Evolutionary conservation across 78 protist genomes (phyloP), one percentile per base, ranked within the genome.

Genomic region (Mastigamoeba balamuthi): DNA sequence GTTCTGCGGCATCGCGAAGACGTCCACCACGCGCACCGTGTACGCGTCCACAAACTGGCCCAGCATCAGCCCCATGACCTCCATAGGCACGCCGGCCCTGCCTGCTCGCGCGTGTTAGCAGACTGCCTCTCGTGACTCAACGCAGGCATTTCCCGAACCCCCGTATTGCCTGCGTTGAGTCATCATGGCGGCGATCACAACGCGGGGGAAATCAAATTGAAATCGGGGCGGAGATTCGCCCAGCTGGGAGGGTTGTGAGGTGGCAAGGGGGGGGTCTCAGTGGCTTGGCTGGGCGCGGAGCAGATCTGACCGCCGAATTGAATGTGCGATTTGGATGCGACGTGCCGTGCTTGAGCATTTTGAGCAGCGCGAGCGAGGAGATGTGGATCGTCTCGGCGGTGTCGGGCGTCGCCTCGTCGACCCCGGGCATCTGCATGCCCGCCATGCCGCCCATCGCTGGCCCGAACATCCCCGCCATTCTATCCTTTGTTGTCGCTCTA

Each of bases 21-120:
- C 99, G 78, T 99, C 99, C 53, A 90, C 74, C 0, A 94, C 96
- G 30, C 91, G 89, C 44, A 98, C 96, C 2, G 99, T 98, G 94
- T 97, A 99, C 36, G 94, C 99, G 80, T 99, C 99, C 39, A 99
- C 96, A 65, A 96, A 95, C 73, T 95, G 96, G 23, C 99, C 99
- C 10, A 97, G 92, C 99, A 99, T 97, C 41, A 99, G 92, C 2
- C 99, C 99, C 99, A 99, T 99, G 70, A 99, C 99, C 79, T 97
- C 99, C 91, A 98, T 83, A 35, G 99, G 99, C 28, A 99, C 99
- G 29, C 99, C 99, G 29, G 99, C 99, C 10, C 99, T 92, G 3
- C 96, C 93, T 91, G 33, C 25, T 36, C 17, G n/a, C n/a, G n/a
- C n/a, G n/a, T n/a, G n/a, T n/a, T n/a, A n/a, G n/a, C n/a, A n/a